A percentile compares a stretch with the other conserved stretches of the same genome.
phyloP scores from a whole-genome alignment of 495 filamentous ascomycete genomes.

The Trichoderma orchidacearum region DNA sequence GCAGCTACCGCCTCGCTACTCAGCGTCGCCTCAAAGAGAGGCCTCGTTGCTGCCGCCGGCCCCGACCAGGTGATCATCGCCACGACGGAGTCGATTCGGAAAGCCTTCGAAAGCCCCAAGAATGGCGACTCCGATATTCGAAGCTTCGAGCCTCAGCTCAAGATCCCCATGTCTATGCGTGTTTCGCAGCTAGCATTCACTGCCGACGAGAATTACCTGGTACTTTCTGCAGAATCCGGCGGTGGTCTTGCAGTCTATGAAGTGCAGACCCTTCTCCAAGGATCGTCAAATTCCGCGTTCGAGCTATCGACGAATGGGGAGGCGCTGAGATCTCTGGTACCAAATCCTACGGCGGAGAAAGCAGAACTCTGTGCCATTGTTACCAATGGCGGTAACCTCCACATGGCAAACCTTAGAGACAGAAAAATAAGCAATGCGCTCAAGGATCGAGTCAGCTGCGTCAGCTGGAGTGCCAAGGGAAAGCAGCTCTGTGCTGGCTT shows the following conservation, averaged over 20 bases:
- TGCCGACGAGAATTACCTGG: slow-evolving; percentile 66
- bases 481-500: slow-evolving; percentile 88
- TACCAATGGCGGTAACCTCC: slow-evolving; percentile 63
- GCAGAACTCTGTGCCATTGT: slow-evolving; percentile 62
- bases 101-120: slow-evolving; percentile 50
- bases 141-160: slow-evolving; percentile 60
- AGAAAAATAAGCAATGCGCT: slow-evolving; percentile 46
- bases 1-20: slow-evolving; percentile 72
- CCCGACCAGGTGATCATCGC: slow-evolving; percentile 68
- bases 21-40: slow-evolving; percentile 65
- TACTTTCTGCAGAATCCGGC: slow-evolving; percentile 70
- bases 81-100: slow-evolving; percentile 61
- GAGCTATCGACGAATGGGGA: slow-evolving; percentile 66
- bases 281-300: slow-evolving; percentile 48
- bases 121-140: slow-evolving; percentile 49
- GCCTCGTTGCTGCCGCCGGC: slow-evolving; percentile 75
- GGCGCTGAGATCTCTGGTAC: slow-evolving; percentile 56
- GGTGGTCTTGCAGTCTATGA: slow-evolving; percentile 77
- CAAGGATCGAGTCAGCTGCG: slow-evolving; percentile 64
- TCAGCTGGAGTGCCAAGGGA: slow-evolving; percentile 83
- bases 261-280: slow-evolving; percentile 47
- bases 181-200: slow-evolving; percentile 87
- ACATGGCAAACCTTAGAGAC: slow-evolving; percentile 68
- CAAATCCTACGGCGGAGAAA: slow-evolving; percentile 62
- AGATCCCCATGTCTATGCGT: slow-evolving; percentile 54